Percentiles rank a stretch among this genome's conserved stretches.
phyloP scores from a whole-genome alignment of 2,329 filamentous ascomycete species.

The Aspergillus candidus region DNA sequence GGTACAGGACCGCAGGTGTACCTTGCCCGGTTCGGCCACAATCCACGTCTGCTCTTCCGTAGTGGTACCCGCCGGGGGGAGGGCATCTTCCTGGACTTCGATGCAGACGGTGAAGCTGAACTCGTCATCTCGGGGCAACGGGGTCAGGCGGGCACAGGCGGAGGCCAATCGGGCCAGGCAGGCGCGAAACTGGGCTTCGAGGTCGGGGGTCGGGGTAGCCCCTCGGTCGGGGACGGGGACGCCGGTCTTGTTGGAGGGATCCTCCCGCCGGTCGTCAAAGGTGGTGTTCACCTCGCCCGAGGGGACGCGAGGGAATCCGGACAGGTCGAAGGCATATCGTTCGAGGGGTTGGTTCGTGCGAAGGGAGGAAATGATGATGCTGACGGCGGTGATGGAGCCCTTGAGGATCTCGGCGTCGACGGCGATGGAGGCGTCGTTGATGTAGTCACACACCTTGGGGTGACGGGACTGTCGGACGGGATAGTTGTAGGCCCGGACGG shows the following conservation, averaged over 20 bases:
- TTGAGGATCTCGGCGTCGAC: slow-evolving; percentile 63
- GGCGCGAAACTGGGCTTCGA: slow-evolving; percentile 46
- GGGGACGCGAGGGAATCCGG: slow-evolving; percentile 48
- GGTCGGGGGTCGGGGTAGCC: slow-evolving; percentile 33
- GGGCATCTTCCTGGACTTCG: slow-evolving; percentile 42
- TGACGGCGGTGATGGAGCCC: slow-evolving; percentile 50
- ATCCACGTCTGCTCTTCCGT: slow-evolving; percentile 55
- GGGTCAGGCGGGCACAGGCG: slow-evolving; percentile 38
- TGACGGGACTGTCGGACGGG: slow-evolving; percentile 81
- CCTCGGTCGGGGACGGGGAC: slow-evolving; percentile 22
- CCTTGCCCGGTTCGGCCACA: slow-evolving; percentile 48
- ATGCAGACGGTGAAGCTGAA: slow-evolving; percentile 47
- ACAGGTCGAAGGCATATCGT: slow-evolving; percentile 57
- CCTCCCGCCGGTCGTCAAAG: slow-evolving; percentile 40
- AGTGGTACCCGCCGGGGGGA: slow-evolving; percentile 42
- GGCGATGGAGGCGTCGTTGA: slow-evolving; percentile 71
- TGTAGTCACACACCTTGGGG: slow-evolving; percentile 78
- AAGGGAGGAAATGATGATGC: slow-evolving; percentile 51
- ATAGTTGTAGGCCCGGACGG: slow-evolving; percentile 74
- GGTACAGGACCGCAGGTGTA: slow-evolving; percentile 35
- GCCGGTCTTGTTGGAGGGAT: slow-evolving; percentile 25
- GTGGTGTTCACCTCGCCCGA: slow-evolving; percentile 45
- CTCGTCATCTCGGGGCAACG: slow-evolving; percentile 41
- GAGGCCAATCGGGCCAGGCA: slow-evolving; percentile 41
- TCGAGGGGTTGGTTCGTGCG: slow-evolving; percentile 50